Evolutionary conservation across 2,329 filamentous ascomycete species (phyloP).

Genomic region (Colletotrichum sidae): DNA sequence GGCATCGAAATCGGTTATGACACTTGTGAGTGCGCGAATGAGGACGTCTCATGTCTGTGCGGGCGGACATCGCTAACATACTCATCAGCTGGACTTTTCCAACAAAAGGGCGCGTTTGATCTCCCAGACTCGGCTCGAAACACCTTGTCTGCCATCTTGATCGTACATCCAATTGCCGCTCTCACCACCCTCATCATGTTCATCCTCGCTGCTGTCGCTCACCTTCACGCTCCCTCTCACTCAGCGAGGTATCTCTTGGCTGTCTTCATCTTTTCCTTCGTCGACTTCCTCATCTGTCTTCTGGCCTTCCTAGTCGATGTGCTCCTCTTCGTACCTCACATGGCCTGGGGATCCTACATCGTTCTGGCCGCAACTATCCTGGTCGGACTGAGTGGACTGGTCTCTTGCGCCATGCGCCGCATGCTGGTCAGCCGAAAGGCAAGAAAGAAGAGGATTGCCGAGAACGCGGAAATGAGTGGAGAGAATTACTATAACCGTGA

Average conservation of each 20-base stretch:
- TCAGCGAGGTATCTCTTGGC: slow-evolving; percentile 88
- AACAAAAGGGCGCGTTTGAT: slow-evolving; percentile 62
- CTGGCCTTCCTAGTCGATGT: slow-evolving; percentile 94
- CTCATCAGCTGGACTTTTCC: slow-evolving; percentile 13
- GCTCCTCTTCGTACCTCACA: slow-evolving; percentile 91
- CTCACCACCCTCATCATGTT: slow-evolving; percentile 88
- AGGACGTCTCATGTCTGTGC: neutral
- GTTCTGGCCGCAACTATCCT: slow-evolving; percentile 90
- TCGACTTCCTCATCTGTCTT: slow-evolving; percentile 85
- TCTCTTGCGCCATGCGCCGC: slow-evolving; percentile 94
- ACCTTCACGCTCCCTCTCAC: slow-evolving; percentile 89
- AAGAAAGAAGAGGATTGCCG: slow-evolving; percentile 89
- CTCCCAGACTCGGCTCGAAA: slow-evolving; percentile 64
- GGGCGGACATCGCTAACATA: slow-evolving; percentile 8
- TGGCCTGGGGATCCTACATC: slow-evolving; percentile 94
- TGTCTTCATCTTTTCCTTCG: slow-evolving; percentile 86
- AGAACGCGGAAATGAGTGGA: slow-evolving; percentile 97
- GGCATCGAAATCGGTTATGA: slow-evolving; percentile 86
- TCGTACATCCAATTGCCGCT: slow-evolving; percentile 92
- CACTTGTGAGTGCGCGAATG: slow-evolving; percentile 69
- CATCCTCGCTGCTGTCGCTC: slow-evolving; percentile 80
- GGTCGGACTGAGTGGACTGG: slow-evolving; percentile 82
- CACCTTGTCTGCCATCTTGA: slow-evolving; percentile 86
- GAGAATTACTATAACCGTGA: slow-evolving; percentile 88
- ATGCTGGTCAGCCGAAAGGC: slow-evolving; percentile 92